These are phyloP conservation scores for Fusarium sp. DNA, from an alignment of 2,329 filamentous ascomycete genomes.

Conservation along the genomic window DNA sequence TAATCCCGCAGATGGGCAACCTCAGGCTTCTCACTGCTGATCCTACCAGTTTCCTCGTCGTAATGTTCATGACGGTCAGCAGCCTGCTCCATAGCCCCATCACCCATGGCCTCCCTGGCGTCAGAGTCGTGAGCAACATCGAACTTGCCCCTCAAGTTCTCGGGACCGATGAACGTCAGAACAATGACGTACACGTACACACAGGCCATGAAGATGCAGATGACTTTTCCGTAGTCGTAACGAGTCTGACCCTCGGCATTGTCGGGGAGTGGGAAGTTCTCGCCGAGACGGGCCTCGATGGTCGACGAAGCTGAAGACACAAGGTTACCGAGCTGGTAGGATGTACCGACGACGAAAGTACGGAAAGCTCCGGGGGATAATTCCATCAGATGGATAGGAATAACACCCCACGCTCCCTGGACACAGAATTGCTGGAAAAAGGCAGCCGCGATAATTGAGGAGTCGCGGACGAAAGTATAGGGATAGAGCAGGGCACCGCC, in stretches of 20 bases:
- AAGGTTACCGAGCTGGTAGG: conserved; percentile 82
- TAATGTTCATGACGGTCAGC: background rate
- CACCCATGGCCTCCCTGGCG: conserved; percentile 56
- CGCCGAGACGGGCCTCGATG: conserved; percentile 79
- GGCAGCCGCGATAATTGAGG: conserved; percentile 77
- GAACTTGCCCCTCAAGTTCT: conserved; percentile 61
- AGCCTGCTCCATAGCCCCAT: conserved; percentile 43
- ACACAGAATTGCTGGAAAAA: conserved; percentile 88
- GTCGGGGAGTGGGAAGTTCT: conserved; percentile 74
- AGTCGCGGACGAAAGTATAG: conserved; percentile 74
- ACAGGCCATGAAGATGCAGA: conserved; percentile 90
- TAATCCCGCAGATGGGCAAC: conserved; percentile 19
- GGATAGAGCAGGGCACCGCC: conserved; percentile 85
- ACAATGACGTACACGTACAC: conserved; percentile 73
- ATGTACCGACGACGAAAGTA: conserved; percentile 77
- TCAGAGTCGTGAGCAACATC: conserved; percentile 60
- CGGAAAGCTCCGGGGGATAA: conserved; percentile 76
- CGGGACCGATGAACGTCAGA: conserved; percentile 70
- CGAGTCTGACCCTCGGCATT: conserved; percentile 58
- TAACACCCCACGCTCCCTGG: conserved; percentile 79
- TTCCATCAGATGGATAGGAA: conserved; percentile 83
- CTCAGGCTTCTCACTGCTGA: conserved; percentile 19
- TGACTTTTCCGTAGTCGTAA: conserved; percentile 83
- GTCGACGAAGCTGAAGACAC: conserved; percentile 74
- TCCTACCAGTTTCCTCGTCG: conserved; percentile 32